Conservation (phyloP, 2,329 filamentous ascomycete species). For the Phyllosticta ampelicida region DNA sequence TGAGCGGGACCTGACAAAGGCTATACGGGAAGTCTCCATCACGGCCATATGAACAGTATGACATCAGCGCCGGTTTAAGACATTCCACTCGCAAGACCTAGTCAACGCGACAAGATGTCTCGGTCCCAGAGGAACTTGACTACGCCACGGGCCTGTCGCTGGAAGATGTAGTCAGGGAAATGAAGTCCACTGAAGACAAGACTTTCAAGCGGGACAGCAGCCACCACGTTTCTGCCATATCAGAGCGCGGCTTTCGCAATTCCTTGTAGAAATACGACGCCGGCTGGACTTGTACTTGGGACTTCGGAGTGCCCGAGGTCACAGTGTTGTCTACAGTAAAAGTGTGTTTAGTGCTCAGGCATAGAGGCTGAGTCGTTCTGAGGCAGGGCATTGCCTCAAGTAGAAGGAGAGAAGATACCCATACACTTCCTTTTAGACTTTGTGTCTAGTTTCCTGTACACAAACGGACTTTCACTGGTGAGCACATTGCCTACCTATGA, state of each 20-base stretch:
- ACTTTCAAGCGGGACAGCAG: not conserved
- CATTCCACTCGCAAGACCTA: not conserved
- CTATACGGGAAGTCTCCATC: constrained; percentile 1
- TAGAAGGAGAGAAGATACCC: not conserved
- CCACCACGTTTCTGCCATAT: not conserved
- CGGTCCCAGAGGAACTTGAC: not conserved
- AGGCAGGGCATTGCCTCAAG: not conserved
- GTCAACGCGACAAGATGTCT: not conserved
- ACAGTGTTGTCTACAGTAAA: not conserved
- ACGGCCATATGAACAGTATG: not conserved
- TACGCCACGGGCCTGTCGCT: not conserved
- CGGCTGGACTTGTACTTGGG: not conserved
- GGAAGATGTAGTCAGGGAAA: not conserved
- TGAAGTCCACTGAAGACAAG: not conserved
- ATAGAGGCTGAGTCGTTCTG: not conserved
- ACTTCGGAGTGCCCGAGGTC: not conserved
- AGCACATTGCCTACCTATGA: not conserved
- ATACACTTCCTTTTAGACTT: not conserved
- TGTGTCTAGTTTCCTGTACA: not conserved
- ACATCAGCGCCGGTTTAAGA: not conserved
- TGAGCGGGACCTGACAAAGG: not conserved
- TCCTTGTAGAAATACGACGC: not conserved
- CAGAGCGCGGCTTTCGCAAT: not conserved
- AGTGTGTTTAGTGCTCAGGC: not conserved
- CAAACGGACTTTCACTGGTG: not conserved